Conservation (phyloP, 345 rosid species). For the Euphorbia peplus region DNA sequence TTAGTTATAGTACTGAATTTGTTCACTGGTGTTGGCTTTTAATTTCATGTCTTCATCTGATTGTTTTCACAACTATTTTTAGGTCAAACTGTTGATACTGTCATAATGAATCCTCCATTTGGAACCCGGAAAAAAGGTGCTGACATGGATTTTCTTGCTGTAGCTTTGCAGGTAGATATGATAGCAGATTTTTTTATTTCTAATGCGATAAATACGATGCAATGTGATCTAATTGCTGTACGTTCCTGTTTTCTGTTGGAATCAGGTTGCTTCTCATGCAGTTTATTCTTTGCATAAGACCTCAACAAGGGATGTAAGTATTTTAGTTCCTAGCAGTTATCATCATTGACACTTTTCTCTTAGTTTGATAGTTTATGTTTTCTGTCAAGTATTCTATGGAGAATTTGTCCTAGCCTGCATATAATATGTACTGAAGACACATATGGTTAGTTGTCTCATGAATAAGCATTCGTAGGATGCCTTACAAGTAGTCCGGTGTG, state of each 20-base stretch:
- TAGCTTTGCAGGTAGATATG: conserved; percentile 61
- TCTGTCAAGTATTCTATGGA: not conserved
- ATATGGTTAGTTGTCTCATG: not conserved
- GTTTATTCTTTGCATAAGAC: conserved; percentile 98
- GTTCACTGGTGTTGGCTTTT: not conserved
- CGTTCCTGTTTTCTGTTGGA: not conserved
- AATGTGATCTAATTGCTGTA: conserved; percentile 6
- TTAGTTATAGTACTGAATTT: not conserved
- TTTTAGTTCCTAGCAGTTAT: conserved; percentile 4
- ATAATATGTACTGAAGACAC: not conserved
- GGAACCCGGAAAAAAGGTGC: conserved; percentile 88
- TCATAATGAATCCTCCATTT: conserved; percentile 96
- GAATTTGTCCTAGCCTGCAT: not conserved
- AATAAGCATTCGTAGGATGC: not conserved
- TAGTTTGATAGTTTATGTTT: not conserved
- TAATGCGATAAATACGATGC: conserved; percentile 1
- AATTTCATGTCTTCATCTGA: conserved; percentile 2
- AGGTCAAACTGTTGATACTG: conserved; percentile 73
- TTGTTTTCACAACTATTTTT: conserved; percentile 8
- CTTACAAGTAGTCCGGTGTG: not conserved
- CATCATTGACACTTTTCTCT: not conserved
- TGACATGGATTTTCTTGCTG: conserved; percentile 76
- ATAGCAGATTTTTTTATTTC: conserved; percentile 1
- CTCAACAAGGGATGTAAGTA: conserved; percentile 88
- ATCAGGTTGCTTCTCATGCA: conserved; percentile 73